Base-by-base conservation (phyloP, 176 grass and related monocot genomes). In the Hordeum vulgare region DNA sequence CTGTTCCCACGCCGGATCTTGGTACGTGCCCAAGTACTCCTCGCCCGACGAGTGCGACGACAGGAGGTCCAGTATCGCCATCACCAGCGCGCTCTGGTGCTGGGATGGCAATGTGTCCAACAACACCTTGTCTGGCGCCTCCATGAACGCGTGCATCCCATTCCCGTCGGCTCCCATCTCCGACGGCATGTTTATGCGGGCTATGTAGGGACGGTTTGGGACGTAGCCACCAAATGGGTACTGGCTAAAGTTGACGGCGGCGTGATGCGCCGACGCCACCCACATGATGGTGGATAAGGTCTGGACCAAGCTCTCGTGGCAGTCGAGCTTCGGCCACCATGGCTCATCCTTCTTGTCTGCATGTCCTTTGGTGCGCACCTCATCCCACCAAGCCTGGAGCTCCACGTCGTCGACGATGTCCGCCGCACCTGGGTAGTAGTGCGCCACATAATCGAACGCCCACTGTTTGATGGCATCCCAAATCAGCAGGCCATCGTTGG, bases 291-390 rank as follows among this genome's bases (percentile, higher is more conserved):
- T 1, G 35, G 35, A 24, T 3, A 70, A 11, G 4, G 40, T 70
- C 5, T 70, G 35, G 35, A 24, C 20, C 21, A 70, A 21, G 66
- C 12, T 40, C 34, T 69, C 66, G 10, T 40, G 37, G 4, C 20
- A 69, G 66, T 69, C 20, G 35, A 34, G 23, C 20, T 12, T 5
- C 9, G 92, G 95, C 95, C 92, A 98, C 95, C 92, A 93, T 5
- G 90, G 90, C 88, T 98, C 95, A 25, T 91, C 82, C 83, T 95
- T 91, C 92, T 95, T 98, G 88, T 98, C 92, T 2, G 51, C 95
- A 78, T 95, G 95, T 1, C 90, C 95, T 76, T 85, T 79, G 61
- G 87, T 98, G 65, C 89, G 85, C 44, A 95, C 93, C 80, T 98
- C 92, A 10, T 84, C 67, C 95, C 95, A 94, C 90, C 89, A 98